These are phyloP conservation scores for Flaveria bidentis DNA, from an alignment of 129 eudicot species.

Conservation along the genomic window DNA sequence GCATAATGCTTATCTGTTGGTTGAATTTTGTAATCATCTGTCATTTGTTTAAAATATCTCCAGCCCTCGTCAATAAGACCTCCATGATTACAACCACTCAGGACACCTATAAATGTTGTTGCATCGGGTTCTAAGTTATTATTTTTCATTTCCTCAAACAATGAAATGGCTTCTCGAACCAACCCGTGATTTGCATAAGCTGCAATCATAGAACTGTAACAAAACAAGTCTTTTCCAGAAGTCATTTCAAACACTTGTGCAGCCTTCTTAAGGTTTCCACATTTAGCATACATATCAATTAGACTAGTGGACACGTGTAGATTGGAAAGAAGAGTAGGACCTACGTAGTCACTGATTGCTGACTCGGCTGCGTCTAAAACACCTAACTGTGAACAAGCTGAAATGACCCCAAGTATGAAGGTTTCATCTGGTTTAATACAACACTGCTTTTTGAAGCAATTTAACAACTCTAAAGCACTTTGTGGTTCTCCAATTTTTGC, in stretches of 20 bases:
- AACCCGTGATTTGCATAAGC: slow-evolving; percentile 59
- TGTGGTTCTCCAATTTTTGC: slow-evolving; percentile 53
- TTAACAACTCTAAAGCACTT: slow-evolving; percentile 49
- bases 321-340: slow-evolving; percentile 38
- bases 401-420: slow-evolving; percentile 44
- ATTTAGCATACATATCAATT: slow-evolving; percentile 60
- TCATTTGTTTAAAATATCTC: slow-evolving; percentile 51
- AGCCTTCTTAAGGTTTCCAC: slow-evolving; percentile 55
- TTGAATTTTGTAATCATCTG: slow-evolving; percentile 29
- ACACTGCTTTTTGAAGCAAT: slow-evolving; percentile 34
- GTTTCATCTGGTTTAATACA: slow-evolving; percentile 52
- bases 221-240: slow-evolving; percentile 41
- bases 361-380: slow-evolving; percentile 51
- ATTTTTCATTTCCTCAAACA: slow-evolving; percentile 43
- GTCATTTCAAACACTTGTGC: slow-evolving; percentile 31
- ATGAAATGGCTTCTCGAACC: slow-evolving; percentile 44
- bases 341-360: slow-evolving; percentile 30
- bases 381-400: slow-evolving; percentile 61
- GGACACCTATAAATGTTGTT: slow-evolving; percentile 43
- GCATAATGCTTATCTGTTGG: slow-evolving; percentile 52
- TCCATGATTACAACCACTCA: slow-evolving; percentile 55
- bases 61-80: slow-evolving; percentile 51
- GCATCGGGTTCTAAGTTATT: slow-evolving; percentile 42
- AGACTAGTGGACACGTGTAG: slow-evolving; percentile 46
- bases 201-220: slow-evolving; percentile 54